Percentiles rank a stretch among this genome's conserved stretches.
Evolutionary conservation across 2,329 filamentous ascomycete species (phyloP).

Genomic region (Colletotrichum gigasporum): DNA sequence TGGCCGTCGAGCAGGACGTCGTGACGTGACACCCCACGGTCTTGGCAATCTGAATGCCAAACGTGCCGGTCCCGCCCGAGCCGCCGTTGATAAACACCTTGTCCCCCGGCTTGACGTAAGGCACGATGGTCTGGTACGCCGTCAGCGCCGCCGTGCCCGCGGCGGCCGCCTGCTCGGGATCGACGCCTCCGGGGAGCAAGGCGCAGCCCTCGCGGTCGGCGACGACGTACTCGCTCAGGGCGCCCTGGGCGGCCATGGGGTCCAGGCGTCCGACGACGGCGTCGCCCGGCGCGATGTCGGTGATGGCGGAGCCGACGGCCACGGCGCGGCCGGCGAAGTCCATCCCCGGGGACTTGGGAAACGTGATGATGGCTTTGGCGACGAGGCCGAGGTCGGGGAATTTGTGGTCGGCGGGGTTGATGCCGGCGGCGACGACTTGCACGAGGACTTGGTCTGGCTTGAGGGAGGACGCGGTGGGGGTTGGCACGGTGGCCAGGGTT

Average conservation of each 20-base stretch:
- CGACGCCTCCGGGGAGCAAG: conserved; percentile 45
- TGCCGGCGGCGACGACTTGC: conserved; percentile 50
- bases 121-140: conserved; percentile 58
- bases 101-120: conserved; percentile 58
- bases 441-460: conserved; percentile 49
- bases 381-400: conserved; percentile 50
- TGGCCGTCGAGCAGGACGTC: conserved; percentile 67
- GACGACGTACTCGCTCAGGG: conserved; percentile 54
- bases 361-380: conserved; percentile 43
- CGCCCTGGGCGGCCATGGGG: conserved; percentile 45
- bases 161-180: conserved; percentile 52
- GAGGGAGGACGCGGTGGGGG: conserved; percentile 38
- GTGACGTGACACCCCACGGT: conserved; percentile 68
- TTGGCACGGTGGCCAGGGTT: conserved; percentile 36
- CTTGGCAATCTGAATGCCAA: conserved; percentile 73
- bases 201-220: conserved; percentile 44
- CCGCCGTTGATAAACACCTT: conserved; percentile 74
- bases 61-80: conserved; percentile 70
- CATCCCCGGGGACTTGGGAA: conserved; percentile 55
- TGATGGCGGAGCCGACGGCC: conserved; percentile 34
- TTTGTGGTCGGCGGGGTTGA: conserved; percentile 63
- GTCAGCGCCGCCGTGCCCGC: conserved; percentile 56
- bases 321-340: conserved; percentile 63
- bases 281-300: conserved; percentile 48
- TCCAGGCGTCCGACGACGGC: conserved; percentile 52